Conservation (phyloP, 2,329 filamentous ascomycete genomes). For the Hirsutella thompsonii region DNA sequence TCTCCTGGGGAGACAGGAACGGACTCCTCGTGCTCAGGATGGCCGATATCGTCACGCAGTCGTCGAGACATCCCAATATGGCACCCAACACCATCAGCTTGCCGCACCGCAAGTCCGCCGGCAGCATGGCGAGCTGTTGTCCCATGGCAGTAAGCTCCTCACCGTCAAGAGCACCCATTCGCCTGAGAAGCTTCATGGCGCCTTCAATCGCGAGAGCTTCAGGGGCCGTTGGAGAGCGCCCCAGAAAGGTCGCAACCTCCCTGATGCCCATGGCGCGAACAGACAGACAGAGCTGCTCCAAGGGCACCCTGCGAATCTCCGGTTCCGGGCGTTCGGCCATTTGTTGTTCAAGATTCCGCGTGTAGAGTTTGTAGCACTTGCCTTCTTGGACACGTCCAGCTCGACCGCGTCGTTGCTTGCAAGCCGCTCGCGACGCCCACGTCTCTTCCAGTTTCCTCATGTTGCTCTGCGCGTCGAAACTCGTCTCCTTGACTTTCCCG, state of each 20-base stretch:
- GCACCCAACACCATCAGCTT: slow-evolving; percentile 94
- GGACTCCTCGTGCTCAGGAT: slow-evolving; percentile 84
- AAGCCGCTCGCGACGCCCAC: slow-evolving; percentile 88
- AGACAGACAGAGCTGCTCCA: slow-evolving; percentile 88
- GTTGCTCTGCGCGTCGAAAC: slow-evolving; percentile 81
- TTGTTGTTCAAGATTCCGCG: slow-evolving; percentile 67
- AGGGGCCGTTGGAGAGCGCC: slow-evolving; percentile 78
- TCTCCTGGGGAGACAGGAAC: slow-evolving; percentile 74
- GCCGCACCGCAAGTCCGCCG: slow-evolving; percentile 80
- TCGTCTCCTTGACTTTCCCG: slow-evolving; percentile 91
- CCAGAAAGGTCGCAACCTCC: slow-evolving; percentile 70
- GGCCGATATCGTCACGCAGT: slow-evolving; percentile 77
- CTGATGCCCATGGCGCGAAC: slow-evolving; percentile 89
- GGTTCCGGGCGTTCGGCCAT: slow-evolving; percentile 87
- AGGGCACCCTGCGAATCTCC: slow-evolving; percentile 81
- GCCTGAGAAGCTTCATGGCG: slow-evolving; percentile 62
- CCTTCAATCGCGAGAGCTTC: slow-evolving; percentile 75
- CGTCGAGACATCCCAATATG: slow-evolving; percentile 84
- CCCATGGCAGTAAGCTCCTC: slow-evolving; percentile 82
- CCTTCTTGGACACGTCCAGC: slow-evolving; percentile 87
- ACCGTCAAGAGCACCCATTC: slow-evolving; percentile 83
- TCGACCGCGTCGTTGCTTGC: slow-evolving; percentile 85
- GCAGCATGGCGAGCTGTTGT: slow-evolving; percentile 87
- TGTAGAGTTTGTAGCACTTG: slow-evolving; percentile 91
- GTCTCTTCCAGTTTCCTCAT: slow-evolving; percentile 91